Base-by-base conservation (phyloP, 495 filamentous ascomycete genomes). In the Penicillium parvum region DNA sequence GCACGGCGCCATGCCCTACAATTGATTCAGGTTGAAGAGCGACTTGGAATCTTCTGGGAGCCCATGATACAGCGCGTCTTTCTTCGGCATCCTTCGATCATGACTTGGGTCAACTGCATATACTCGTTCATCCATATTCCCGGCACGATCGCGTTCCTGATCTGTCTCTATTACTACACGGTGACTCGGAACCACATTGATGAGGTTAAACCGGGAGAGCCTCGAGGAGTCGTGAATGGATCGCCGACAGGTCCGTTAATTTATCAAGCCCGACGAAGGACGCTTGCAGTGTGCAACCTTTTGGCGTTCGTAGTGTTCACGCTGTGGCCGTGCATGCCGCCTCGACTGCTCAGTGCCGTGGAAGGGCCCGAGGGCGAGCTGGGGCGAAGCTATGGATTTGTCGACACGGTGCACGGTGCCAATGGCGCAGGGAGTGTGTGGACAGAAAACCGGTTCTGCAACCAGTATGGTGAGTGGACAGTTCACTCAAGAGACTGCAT, bases 101-200 rank as follows among this genome's bases (percentile, higher is more conserved):
- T 76, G 73, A 61, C 38, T 10, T 71, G 62, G 64, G 69, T 67
- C 50, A 89, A 90, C 52, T 72, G 79, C 55, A 75, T 77, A 10
- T 89, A 89, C 56, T 86, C 83, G 1, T 88, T 88, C 52, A 86
- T 90, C 49, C 85, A 90, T 60, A 89, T 90, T 41, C 86, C 85
- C 0, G 85, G 84, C 10, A 88, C 85, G 3, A 87, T 87, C 37
- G 72, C 76, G 8, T 86, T 82, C 55, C 69, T 85, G 17, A 76
- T 83, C 43, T 78, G 75, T 58, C 69, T 86, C 5, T 85, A 79
- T 58, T 81, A 85, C 60, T 78, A 78, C 50, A 85, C 81, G 22
- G 81, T 74, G 34, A 73, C 75, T 16, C 67, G 50, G 49, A 75
- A 68, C 47, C 48, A 64, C 7, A 57, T 58, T 32, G 55, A 65